Conservation (phyloP, 208 protist genomes). For the Angomonas ambiguus region DNA sequence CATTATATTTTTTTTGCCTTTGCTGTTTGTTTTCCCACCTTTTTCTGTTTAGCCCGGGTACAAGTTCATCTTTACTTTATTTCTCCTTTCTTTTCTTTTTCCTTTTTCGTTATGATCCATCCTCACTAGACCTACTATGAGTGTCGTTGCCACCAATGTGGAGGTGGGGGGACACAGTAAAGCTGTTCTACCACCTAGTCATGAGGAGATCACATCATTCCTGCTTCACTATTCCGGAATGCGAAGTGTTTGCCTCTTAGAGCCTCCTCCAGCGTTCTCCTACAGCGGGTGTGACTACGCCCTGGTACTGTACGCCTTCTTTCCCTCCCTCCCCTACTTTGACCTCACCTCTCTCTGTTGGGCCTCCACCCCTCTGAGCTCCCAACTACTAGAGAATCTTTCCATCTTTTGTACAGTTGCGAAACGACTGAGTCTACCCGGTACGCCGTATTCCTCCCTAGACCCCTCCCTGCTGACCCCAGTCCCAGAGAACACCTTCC, state of each 20-base stretch:
- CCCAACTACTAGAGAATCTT: constrained; percentile 57
- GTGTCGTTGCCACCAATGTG: too few species aligned
- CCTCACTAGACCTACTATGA: too few species aligned
- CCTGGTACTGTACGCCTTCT: constrained; percentile 53
- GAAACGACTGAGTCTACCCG: constrained; percentile 25
- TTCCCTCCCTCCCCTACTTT: constrained; percentile 39
- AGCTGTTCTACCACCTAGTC: background rate
- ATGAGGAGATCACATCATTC: background rate
- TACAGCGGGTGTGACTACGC: constrained; percentile 74
- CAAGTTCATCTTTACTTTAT: background rate
- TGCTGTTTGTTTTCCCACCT: too few species aligned
- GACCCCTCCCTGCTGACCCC: constrained; percentile 35
- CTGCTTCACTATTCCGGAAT: background rate
- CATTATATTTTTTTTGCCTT: too few species aligned
- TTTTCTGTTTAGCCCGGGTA: too few species aligned
- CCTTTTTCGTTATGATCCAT: background rate
- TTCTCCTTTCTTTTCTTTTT: constrained; percentile 7
- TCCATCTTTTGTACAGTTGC: constrained; percentile 50
- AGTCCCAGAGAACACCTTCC: constrained; percentile 28
- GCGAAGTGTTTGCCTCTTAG: background rate
- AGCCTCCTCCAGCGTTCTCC: constrained; percentile 28
- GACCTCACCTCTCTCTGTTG: constrained; percentile 53
- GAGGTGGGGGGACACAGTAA: too few species aligned
- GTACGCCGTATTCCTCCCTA: constrained; percentile 42
- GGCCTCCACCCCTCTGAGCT: constrained; percentile 36